Evolutionary conservation across 2,329 filamentous ascomycete species (phyloP), one percentile per base, ranked within the genome.

Genomic region (Macroventuria anomochaeta): DNA sequence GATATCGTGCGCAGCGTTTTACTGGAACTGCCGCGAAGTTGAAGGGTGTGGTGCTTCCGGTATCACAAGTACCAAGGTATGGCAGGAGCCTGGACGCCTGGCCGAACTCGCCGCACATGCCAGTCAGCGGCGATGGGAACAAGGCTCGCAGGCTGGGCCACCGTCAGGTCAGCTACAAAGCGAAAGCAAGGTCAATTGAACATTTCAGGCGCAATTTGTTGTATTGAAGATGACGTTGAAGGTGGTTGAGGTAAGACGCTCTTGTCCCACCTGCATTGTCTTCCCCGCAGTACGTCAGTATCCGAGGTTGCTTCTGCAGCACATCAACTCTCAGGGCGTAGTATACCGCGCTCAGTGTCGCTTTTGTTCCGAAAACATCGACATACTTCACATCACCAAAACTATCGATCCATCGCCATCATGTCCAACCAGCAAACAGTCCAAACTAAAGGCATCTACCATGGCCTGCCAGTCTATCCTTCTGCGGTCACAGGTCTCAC

Each of bases 391-490:
- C 15, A 7, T 10, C 5, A 34, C 11, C 7, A 3, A 34, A 7
- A 6, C 32, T 13, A 34, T 5, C 20, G 3, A 8, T n/a, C 2
- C n/a, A 28, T 28, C 12, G 2, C n/a, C 15, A 61, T 23, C 0
- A 69, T 67, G 64, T 62, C 61, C 5, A 58, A 59, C 8, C 62
- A 69, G 34, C 64, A 68, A 42, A 43, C 39, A 2, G 63, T 71
- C 26, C 62, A 71, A 23, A 57, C 58, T 36, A 59, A 66, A 55
- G 79, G 78, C 57, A 83, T 83, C 54, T 83, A 77, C 62, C 78
- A 80, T 62, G 80, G 77, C 51, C 74, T 83, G 0, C 80, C 81
- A 0, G 74, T 75, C 11, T 81, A 77, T 54, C 70, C 77, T n/a
- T 39, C 63, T 3, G 68, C 72, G 0, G 59, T 77, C 47, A 76